Percentiles rank a stretch among this genome's conserved stretches.
Conservation (phyloP, 306 rosid species). For the Rosa rugosa region DNA sequence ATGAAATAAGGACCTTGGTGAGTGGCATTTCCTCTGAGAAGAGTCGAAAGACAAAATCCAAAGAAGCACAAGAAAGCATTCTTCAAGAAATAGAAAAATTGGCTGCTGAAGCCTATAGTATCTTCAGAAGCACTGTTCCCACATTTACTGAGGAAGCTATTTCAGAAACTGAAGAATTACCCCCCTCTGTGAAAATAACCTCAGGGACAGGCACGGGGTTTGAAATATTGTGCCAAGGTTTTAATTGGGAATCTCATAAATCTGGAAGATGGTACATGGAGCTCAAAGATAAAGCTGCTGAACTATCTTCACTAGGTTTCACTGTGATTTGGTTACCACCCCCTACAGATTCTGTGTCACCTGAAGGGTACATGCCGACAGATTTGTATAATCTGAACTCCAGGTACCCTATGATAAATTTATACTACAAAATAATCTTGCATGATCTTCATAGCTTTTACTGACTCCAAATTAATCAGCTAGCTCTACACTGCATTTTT, state of each 20-base stretch:
- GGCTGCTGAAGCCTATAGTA: slow-evolving; percentile 91
- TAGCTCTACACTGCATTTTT: neutral
- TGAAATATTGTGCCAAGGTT: slow-evolving; percentile 96
- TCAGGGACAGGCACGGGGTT: slow-evolving; percentile 83
- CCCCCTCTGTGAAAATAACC: slow-evolving; percentile 31
- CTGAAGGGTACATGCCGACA: slow-evolving; percentile 94
- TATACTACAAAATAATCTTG: neutral
- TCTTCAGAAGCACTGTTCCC: slow-evolving; percentile 73
- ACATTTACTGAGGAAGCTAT: slow-evolving; percentile 53
- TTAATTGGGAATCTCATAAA: slow-evolving; percentile 97
- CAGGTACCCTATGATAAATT: slow-evolving; percentile 47
- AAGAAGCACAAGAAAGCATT: slow-evolving; percentile 79
- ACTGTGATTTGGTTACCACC: slow-evolving; percentile 96
- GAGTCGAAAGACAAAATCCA: slow-evolving; percentile 51
- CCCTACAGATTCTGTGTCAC: slow-evolving; percentile 95
- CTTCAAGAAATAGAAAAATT: slow-evolving; percentile 90
- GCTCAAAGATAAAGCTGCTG: slow-evolving; percentile 70
- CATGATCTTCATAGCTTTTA: neutral
- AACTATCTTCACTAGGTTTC: slow-evolving; percentile 72
- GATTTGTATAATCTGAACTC: slow-evolving; percentile 91
- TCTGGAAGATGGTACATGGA: slow-evolving; percentile 88
- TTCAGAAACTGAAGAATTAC: slow-evolving; percentile 30
- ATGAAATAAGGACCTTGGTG: slow-evolving; percentile 70
- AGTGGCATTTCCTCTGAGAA: slow-evolving; percentile 70
- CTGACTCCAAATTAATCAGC: neutral